phyloP scores from a whole-genome alignment of 176 grass and related monocot genomes.

The Carex pumila region DNA sequence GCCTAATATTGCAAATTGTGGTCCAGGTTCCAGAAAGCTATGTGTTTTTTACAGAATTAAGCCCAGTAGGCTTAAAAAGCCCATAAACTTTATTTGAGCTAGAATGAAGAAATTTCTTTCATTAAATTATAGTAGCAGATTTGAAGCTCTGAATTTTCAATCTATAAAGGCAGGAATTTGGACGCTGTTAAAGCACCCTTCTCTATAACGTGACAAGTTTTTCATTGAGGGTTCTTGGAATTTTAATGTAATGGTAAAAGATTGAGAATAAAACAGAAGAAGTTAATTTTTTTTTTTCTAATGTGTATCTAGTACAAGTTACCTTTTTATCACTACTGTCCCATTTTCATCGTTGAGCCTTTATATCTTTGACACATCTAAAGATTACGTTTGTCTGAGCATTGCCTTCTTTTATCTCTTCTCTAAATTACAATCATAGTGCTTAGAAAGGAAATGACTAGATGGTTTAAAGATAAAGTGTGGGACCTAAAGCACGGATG shows the following conservation, averaged over 20 bases:
- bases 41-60: background rate
- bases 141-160: background rate
- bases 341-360: constrained; percentile 5
- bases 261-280: background rate
- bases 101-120: background rate
- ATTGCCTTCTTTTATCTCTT: background rate
- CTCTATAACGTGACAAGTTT: background rate
- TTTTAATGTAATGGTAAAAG: background rate
- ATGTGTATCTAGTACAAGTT: background rate
- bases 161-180: too few species aligned
- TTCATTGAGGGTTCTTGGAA: background rate
- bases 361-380: constrained; percentile 31
- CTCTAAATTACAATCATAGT: constrained; percentile 17
- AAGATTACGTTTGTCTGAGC: constrained; percentile 27
- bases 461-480: constrained; percentile 41
- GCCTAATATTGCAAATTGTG: too few species aligned
- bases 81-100: background rate
- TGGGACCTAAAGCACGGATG: constrained; percentile 35
- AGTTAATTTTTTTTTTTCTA: background rate
- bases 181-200: too few species aligned
- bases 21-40: background rate
- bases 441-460: constrained; percentile 36
- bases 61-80: background rate
- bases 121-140: background rate
- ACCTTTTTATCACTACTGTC: background rate